Evolutionary conservation across 2,329 filamentous ascomycete genomes (phyloP).

Genomic region (Zopfia rhizophila): DNA sequence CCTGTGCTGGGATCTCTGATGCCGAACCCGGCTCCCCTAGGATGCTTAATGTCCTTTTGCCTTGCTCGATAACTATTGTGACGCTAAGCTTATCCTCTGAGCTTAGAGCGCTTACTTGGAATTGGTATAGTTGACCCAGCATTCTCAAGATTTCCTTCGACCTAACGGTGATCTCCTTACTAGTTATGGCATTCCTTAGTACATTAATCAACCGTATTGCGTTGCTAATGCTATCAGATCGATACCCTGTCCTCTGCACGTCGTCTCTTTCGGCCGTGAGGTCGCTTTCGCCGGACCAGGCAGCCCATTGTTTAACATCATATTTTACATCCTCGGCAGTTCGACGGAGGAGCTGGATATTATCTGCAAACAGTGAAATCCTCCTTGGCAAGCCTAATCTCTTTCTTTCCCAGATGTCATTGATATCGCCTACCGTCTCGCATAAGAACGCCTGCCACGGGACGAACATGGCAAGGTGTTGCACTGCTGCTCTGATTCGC

Average conservation of each 20-base stretch:
- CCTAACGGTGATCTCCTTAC: conserved; percentile 2
- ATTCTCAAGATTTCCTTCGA: conserved; percentile 2
- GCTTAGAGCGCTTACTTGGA: no score
- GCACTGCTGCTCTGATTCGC: conserved; percentile 7
- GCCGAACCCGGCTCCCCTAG: no score
- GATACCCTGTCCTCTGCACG: background rate
- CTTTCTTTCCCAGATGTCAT: conserved; percentile 4
- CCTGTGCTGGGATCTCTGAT: conserved; percentile 1
- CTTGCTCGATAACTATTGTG: no score
- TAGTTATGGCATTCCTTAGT: conserved; percentile 2
- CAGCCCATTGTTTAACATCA: conserved; percentile 3
- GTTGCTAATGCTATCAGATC: conserved; percentile 1
- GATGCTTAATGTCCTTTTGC: no score
- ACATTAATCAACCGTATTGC: conserved; percentile 1
- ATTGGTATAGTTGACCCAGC: no score
- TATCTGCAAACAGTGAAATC: background rate
- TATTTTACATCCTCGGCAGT: conserved; percentile 4
- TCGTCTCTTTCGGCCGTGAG: background rate
- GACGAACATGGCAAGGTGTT: conserved; percentile 7
- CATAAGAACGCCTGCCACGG: background rate
- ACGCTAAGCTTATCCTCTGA: no score
- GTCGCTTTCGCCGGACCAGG: conserved; percentile 1
- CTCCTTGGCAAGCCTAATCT: background rate
- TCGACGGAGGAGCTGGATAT: conserved; percentile 4
- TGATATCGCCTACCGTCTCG: conserved; percentile 4